A percentile compares a stretch with the other conserved stretches of the same genome.
These are phyloP conservation scores for Neurospora pannonica DNA, from an alignment of 495 filamentous ascomycete genomes.

Conservation along the genomic window DNA sequence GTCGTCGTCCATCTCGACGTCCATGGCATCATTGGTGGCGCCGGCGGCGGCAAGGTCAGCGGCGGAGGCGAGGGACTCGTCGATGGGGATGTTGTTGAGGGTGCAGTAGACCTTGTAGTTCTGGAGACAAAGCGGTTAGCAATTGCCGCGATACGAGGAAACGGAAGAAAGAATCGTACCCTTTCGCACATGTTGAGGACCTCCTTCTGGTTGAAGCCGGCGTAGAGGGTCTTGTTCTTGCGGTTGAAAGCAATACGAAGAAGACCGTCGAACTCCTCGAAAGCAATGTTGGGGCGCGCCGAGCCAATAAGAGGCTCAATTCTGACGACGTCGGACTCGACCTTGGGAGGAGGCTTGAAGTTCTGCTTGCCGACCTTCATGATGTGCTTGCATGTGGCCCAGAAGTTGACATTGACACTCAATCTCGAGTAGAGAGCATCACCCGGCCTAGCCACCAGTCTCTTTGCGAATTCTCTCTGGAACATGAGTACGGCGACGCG, in stretches of 20 bases:
- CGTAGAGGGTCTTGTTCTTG: constrained; percentile 62
- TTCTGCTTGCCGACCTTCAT: constrained; percentile 91
- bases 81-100: constrained; percentile 65
- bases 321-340: constrained; percentile 57
- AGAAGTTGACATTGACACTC: constrained; percentile 89
- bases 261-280: constrained; percentile 87
- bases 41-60: constrained; percentile 37
- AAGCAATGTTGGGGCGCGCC: constrained; percentile 69
- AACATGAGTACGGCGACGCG: constrained; percentile 76
- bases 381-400: constrained; percentile 76
- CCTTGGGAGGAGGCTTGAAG: constrained; percentile 86
- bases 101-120: constrained; percentile 90
- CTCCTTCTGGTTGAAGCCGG: constrained; percentile 60
- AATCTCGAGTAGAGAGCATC: constrained; percentile 82
- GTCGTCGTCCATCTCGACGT: constrained; percentile 43
- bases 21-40: constrained; percentile 46
- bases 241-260: constrained; percentile 66
- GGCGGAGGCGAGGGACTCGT: constrained; percentile 49
- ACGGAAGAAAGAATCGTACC: too few relatives aligned
- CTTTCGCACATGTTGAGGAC: constrained; percentile 72
- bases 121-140: not conserved
- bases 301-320: constrained; percentile 41
- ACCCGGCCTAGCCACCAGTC: constrained; percentile 24
- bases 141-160: too few relatives aligned
- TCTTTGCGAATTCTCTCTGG: constrained; percentile 27